Base-by-base conservation (phyloP, 768 basidiomycete genomes). In the Naganishia antarctica region DNA sequence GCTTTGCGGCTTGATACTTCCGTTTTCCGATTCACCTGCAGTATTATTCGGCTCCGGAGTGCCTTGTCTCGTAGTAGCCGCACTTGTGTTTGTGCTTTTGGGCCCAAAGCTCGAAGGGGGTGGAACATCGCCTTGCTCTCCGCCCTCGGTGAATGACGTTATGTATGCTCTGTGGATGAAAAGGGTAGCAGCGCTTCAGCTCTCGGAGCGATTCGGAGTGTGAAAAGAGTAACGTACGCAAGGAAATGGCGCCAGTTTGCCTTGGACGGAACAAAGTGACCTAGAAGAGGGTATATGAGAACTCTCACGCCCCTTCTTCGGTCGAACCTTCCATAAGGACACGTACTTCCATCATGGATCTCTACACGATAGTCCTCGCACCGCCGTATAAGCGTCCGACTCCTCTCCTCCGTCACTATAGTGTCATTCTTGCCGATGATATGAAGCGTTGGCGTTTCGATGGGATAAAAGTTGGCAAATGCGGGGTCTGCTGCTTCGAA, bases 401-500 rank as follows among this genome's bases (percentile, higher is more conserved):
- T 73, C 29, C 72, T 41, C 47, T 75, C 74, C 40, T 66, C 64
- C 11, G 76, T 75, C n/a, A 77, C 71, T 9, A 77, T 65, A 4
- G 70, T 71, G 57, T 77, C 76, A 60, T 72, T 73, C 61, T 64
- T 65, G 21, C 76, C 76, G 9, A 71, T 68, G 18, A 77, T 64
- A 57, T 77, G 76, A 15, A 77, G 66, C 0, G 70, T 73, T 3
- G 71, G 70, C 4, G 73, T 43, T 4, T 71, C 68, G n/a, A 77
- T 64, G 23, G 76, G 76, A 71, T 74, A 77, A 46, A 69, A 72
- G 26, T 61, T 50, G 7, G 41, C 41, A 49, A 75, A 68, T 13
- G 66, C 58, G 12, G 71, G 71, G 21, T 67, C 57, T 11, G 61
- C 49, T 9, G 74, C 71, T 7, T 70, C 40, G 68, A 75, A 77